Percentiles rank a stretch among this genome's conserved stretches.
phyloP scores from a whole-genome alignment of 2,329 filamentous ascomycete genomes.

The Diaporthe citri region DNA sequence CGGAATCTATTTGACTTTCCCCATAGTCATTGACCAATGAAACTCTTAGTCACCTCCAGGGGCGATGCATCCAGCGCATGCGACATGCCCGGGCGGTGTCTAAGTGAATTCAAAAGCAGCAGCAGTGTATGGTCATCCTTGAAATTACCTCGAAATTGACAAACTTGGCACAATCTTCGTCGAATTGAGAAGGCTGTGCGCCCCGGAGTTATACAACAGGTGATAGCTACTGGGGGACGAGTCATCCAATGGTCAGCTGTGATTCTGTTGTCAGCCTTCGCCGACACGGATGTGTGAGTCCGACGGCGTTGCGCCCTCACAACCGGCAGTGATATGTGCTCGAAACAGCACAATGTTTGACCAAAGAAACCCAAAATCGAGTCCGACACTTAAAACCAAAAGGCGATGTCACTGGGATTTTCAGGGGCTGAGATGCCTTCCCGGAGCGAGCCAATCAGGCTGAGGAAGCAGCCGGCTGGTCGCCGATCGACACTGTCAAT shows the following conservation, averaged over 20 bases:
- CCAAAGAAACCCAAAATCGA: not conserved
- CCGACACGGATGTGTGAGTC: not conserved
- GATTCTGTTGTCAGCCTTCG: not conserved
- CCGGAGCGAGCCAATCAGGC: conserved; percentile 9
- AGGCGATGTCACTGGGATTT: conserved; percentile 15
- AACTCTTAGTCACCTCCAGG: not conserved
- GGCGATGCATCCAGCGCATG: not conserved
- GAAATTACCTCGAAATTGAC: conserved; percentile 9
- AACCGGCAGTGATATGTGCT: conserved; percentile 3
- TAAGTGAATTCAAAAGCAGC: conserved; percentile 21
- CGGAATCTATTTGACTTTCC: not conserved
- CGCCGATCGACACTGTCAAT: conserved; percentile 27
- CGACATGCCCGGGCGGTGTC: not conserved
- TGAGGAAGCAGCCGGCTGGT: conserved; percentile 1
- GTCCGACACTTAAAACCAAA: not conserved
- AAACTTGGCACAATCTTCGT: not conserved
- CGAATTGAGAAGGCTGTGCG: not conserved
- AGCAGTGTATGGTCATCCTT: not conserved
- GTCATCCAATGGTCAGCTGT: not conserved
- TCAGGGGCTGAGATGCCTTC: conserved; percentile 20
- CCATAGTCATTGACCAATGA: not conserved
- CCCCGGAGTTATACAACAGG: not conserved
- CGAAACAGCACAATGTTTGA: conserved; percentile 19
- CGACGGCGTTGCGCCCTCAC: not conserved
- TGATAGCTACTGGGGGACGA: not conserved